These are phyloP conservation scores for Penicillium italicum DNA, from an alignment of 2,329 filamentous ascomycete genomes.

Conservation along the genomic window DNA sequence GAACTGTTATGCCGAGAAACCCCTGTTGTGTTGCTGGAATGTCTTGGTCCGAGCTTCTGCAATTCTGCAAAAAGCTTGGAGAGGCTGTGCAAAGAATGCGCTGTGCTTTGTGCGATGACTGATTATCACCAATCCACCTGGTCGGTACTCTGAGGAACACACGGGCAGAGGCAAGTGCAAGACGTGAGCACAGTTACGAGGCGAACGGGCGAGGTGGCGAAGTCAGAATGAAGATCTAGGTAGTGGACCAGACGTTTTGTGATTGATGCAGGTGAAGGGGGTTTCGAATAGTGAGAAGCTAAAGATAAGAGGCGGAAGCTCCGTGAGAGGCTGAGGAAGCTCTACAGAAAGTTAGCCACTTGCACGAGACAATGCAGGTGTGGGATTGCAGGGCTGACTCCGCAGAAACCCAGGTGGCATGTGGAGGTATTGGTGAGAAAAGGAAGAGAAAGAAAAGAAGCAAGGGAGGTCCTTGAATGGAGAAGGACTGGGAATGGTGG, in stretches of 20 bases:
- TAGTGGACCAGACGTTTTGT: not conserved
- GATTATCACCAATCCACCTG: not conserved
- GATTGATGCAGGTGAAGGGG: not conserved
- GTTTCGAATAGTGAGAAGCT: conserved; percentile 2
- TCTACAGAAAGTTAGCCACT: conserved; percentile 20
- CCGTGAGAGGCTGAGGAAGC: conserved; percentile 6
- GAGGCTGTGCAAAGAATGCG: conserved; percentile 4
- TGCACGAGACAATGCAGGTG: conserved; percentile 8
- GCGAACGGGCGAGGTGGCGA: not conserved
- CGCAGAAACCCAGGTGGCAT: conserved; percentile 18
- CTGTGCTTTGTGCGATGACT: not conserved
- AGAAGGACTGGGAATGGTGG: conserved; percentile 20
- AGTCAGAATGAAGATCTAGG: not conserved
- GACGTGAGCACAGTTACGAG: not conserved
- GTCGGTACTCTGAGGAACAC: not conserved
- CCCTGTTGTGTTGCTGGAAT: conserved; percentile 28
- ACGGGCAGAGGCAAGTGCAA: not conserved
- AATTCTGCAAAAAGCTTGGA: conserved; percentile 21
- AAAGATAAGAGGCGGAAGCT: conserved; percentile 1
- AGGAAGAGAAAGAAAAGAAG: conserved; percentile 12
- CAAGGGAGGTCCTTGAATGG: conserved; percentile 19
- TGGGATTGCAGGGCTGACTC: conserved; percentile 16
- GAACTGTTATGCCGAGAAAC: conserved; percentile 23
- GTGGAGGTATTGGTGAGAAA: conserved; percentile 22
- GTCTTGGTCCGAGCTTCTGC: conserved; percentile 26